These are phyloP conservation scores for Polyplosphaeria fusca DNA, from an alignment of 495 filamentous ascomycete species.

Conservation along the genomic window DNA sequence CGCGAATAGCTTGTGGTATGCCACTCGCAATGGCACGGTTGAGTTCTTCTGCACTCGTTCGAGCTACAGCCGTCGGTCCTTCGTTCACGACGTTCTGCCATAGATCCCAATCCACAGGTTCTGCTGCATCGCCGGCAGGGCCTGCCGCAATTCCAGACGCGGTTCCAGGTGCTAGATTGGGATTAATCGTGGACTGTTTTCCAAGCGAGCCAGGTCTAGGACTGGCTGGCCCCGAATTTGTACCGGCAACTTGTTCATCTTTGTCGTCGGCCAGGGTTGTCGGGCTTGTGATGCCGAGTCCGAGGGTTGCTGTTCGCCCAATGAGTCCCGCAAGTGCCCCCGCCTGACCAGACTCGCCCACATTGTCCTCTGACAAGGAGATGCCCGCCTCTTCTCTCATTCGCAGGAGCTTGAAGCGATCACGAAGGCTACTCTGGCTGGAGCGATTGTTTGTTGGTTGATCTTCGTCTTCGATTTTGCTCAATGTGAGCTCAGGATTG, in stretches of 20 bases:
- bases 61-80: conserved; percentile 78
- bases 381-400: conserved; percentile 75
- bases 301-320: conserved; percentile 48
- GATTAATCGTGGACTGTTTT: conserved; percentile 49
- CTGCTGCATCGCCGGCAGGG: conserved; percentile 63
- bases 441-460: conserved; percentile 46
- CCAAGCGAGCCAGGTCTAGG: conserved; percentile 21
- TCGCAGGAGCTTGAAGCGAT: conserved; percentile 80
- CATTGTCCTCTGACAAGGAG: conserved; percentile 49
- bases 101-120: conserved; percentile 89
- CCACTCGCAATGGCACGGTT: conserved; percentile 87
- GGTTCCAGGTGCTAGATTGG: conserved; percentile 73
- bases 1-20: conserved; percentile 89
- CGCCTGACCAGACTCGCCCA: conserved; percentile 39
- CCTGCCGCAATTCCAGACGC: conserved; percentile 71
- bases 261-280: conserved; percentile 55
- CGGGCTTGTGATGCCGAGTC: conserved; percentile 54
- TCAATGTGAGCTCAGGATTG: conserved; percentile 69
- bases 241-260: conserved; percentile 44
- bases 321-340: conserved; percentile 46
- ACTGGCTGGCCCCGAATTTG: conserved; percentile 17
- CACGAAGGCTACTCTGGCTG: conserved; percentile 70
- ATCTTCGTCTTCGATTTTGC: conserved; percentile 64
- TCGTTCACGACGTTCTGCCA: conserved; percentile 96
- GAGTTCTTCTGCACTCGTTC: conserved; percentile 80